Base-by-base conservation (phyloP, 805 yeast genomes). In the Yamadazyma olivae region DNA sequence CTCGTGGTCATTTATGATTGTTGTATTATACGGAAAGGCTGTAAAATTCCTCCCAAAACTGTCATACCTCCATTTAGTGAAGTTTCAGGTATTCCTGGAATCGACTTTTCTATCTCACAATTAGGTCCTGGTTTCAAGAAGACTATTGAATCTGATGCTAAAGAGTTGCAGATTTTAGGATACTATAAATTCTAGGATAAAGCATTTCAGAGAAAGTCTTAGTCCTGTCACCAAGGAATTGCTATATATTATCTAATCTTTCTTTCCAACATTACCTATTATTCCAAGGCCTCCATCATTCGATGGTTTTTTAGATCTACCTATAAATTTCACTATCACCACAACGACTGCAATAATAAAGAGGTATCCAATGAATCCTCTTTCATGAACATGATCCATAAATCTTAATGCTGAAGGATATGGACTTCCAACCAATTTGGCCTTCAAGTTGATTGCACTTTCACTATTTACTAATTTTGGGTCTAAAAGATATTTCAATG, bases 41-140 rank as follows among this genome's bases (percentile, higher is more conserved):
- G 73, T 0, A 40, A 45, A 2, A 43, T 78, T 2, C 77, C 79
- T 0, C 56, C 63, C 2, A 60, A 58, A 12, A 53, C 53, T 39
- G 66, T 70, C 17, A 59, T 77, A n/a, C 79, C 83, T 3, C 77
- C 81, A 0, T 77, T 67, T 43, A 64, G 75, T 24, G 54, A 63
- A 19, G 80, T 75, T 3, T 45, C 56, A 10, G 72, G 72, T 0
- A 42, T 39, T 2, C 70, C 71, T 1, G 71, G 71, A 3, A 33
- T 30, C n/a, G 47, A 54, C 32, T 64, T 58, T 26, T 15, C 12
- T 12, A 42, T 67, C 3, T 47, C 30, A 19, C 46, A 45, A 15
- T 47, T 68, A 35, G 54, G 50, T 34, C 50, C 50, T 16, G 54
- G 67, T 23, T 67, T 54, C 39, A 60, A 64, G 33, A 56, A 49